These are phyloP conservation scores for Schrenkiella parvula DNA, from an alignment of 345 rosid genomes.

Conservation along the genomic window DNA sequence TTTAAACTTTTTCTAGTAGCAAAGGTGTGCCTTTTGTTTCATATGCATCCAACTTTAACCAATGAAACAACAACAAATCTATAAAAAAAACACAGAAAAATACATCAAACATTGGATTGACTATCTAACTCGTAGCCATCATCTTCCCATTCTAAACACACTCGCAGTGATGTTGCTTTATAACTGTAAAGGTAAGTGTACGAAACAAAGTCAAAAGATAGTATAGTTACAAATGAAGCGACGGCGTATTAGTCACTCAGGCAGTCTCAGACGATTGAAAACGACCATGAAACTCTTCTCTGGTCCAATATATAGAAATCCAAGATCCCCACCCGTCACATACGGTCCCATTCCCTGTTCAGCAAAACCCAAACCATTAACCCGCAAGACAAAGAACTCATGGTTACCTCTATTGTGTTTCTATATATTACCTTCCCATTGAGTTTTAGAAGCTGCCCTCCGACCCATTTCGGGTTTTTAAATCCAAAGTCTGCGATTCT, in stretches of 20 bases:
- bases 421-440: conserved; percentile 64
- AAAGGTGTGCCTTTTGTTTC: no score
- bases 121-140: neutral
- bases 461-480: conserved; percentile 82
- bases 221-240: neutral
- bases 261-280: conserved; percentile 80
- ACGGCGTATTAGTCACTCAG: conserved; percentile 39
- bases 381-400: neutral
- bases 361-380: neutral
- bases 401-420: neutral
- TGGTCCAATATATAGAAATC: conserved; percentile 76
- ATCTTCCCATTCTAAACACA: neutral
- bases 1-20: neutral
- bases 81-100: neutral
- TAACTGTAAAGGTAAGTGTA: neutral
- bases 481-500: conserved; percentile 85
- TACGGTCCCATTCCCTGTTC: conserved; percentile 77
- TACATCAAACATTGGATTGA: neutral
- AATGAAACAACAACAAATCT: neutral
- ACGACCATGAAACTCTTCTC: conserved; percentile 89
- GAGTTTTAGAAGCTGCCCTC: conserved; percentile 82
- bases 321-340: conserved; percentile 83
- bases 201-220: neutral
- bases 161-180: neutral
- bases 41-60: neutral